Evolutionary conservation across 345 rosid species (phyloP).

Genomic region (Linum usitatissimum): DNA sequence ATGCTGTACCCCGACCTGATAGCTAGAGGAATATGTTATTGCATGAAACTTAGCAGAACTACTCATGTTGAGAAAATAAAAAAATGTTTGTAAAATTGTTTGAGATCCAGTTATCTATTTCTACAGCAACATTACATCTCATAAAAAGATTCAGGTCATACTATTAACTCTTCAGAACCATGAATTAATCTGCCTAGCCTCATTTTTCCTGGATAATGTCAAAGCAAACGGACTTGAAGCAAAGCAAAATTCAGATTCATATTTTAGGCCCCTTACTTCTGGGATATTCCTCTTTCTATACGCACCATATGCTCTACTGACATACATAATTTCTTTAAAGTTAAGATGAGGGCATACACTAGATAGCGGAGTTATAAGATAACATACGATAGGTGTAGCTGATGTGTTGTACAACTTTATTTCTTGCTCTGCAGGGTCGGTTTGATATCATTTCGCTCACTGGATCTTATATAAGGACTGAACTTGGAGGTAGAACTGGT

Average conservation of each 20-base stretch:
- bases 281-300: background rate
- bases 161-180: background rate
- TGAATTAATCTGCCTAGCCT: background rate
- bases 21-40: background rate
- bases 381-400: background rate
- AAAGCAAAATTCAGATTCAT: background rate
- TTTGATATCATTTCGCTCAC: conserved; percentile 72
- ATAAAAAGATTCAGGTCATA: background rate
- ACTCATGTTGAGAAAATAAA: background rate
- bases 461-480: conserved; percentile 75
- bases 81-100: background rate
- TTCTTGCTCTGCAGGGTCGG: conserved; percentile 44
- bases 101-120: background rate
- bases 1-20: background rate
- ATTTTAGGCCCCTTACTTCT: background rate
- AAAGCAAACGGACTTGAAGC: no score
- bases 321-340: background rate
- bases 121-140: background rate
- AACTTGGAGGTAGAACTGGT: conserved; percentile 67
- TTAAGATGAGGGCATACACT: background rate
- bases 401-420: background rate
- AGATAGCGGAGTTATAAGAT: background rate
- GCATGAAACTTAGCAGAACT: background rate
- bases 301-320: background rate
- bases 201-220: no score